Base-by-base conservation (phyloP, 2,329 filamentous ascomycete genomes). In the Nemania serpens region DNA sequence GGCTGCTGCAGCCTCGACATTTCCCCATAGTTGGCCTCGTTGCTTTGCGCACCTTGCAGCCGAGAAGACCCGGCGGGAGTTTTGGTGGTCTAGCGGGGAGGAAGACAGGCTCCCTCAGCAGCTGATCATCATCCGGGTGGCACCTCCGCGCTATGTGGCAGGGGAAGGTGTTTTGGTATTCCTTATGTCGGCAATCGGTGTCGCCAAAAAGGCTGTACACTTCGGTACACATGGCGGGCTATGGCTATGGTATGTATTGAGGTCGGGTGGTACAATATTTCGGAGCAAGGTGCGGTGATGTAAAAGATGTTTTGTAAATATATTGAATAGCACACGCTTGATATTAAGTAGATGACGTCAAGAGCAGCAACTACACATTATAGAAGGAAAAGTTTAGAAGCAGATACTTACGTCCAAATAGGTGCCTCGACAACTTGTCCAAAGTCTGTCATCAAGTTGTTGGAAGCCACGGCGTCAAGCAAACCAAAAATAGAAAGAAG, bases 141-240 rank as follows among this genome's bases (percentile, higher is more conserved):
- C 56, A 63, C 22, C 73, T 64, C 2, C 66, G 65, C 1, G 68
- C 74, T 1, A 67, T 29, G 45, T 68, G 62, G 57, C 75, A 77
- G 20, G 60, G 61, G 56, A 64, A 73, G 6, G 72, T 76, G 69
- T 75, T 76, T 48, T 77, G 74, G 64, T 73, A 76, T 49, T 68
- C 54, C 49, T 59, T 68, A 62, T 76, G 75, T 22, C 53, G 52
- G 69, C 75, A 77, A 3, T 59, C 58, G 7, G 43, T 6, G 29
- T 67, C 62, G 45, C 61, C 58, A 37, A 68, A 70, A n/a, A 37
- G 59, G 18, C 66, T 73, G 55, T 69, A 72, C 48, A 75, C 61
- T 50, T 74, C 67, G 62, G 67, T 66, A 55, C 75, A 77, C 75
- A 77, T 77, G 37, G 17, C 47, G 47, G 33, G 50, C 15, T 22